A percentile compares a stretch with the other conserved stretches of the same genome.
These are phyloP conservation scores for Eragrostis tef DNA, from an alignment of 202 grass and related monocot genomes.

Conservation along the genomic window DNA sequence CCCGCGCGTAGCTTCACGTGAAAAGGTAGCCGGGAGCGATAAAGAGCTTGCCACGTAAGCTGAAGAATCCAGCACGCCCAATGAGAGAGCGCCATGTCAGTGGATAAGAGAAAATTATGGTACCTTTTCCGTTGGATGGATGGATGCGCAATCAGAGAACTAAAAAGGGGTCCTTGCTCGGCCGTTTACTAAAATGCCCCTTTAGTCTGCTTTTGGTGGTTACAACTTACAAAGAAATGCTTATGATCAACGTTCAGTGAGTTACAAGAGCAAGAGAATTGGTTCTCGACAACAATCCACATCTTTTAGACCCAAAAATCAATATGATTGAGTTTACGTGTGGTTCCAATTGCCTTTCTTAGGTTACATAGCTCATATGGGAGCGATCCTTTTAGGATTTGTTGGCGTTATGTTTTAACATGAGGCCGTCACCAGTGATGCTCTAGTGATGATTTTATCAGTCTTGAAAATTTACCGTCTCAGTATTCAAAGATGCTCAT, in stretches of 20 bases:
- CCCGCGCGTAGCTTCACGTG: constrained; percentile 51
- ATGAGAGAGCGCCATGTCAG: constrained; percentile 49
- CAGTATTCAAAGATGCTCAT: too few species aligned
- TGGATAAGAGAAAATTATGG: constrained; percentile 55
- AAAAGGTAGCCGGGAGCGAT: constrained; percentile 40
- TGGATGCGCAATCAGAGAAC: constrained; percentile 40
- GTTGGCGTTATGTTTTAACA: too few species aligned
- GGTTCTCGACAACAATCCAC: background rate
- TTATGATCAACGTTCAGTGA: background rate
- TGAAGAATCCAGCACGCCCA: constrained; percentile 44
- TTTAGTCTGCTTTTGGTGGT: background rate
- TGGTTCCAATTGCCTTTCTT: too few species aligned
- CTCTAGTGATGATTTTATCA: too few species aligned
- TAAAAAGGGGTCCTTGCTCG: background rate
- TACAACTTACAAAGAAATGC: background rate
- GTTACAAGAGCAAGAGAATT: background rate
- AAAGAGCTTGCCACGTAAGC: constrained; percentile 51
- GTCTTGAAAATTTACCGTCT: constrained; percentile 47
- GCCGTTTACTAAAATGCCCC: constrained; percentile 46
- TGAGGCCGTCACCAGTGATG: too few species aligned
- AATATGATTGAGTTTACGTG: background rate
- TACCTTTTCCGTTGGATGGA: constrained; percentile 46
- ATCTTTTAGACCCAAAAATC: background rate
- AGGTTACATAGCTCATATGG: background rate
- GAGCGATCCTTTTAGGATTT: too few species aligned